These are phyloP conservation scores for Teratosphaeria pseudoeucalypti DNA, from an alignment of 2,329 filamentous ascomycete species.

Conservation along the genomic window DNA sequence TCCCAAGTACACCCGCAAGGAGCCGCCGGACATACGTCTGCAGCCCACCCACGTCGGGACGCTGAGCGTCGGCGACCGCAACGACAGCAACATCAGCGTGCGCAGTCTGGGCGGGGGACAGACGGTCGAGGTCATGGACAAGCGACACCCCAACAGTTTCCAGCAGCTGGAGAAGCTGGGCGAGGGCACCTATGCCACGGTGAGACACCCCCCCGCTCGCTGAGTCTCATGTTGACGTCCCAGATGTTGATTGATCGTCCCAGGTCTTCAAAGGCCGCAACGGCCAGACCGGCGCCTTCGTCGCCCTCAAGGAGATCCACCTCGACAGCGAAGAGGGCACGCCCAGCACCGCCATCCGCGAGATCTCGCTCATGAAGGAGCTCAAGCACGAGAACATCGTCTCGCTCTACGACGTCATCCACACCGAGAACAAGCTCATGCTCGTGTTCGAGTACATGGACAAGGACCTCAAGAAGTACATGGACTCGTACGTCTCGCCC, in stretches of 20 bases:
- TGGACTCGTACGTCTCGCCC: slow-evolving; percentile 51
- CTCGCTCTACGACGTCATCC: slow-evolving; percentile 93
- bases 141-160: slow-evolving; percentile 92
- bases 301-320: slow-evolving; percentile 96
- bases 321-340: slow-evolving; percentile 98
- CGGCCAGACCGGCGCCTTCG: slow-evolving; percentile 89
- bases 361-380: slow-evolving; percentile 99
- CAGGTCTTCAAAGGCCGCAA: slow-evolving; percentile 98
- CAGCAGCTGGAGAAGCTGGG: slow-evolving; percentile 98
- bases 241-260: too few relatives aligned
- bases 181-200: slow-evolving; percentile 96
- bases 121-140: slow-evolving; percentile 59
- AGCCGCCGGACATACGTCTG: slow-evolving; percentile 36
- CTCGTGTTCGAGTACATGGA: slow-evolving; percentile 99
- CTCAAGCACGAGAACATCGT: slow-evolving; percentile 98
- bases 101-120: slow-evolving; percentile 36
- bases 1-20: slow-evolving; percentile 33
- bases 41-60: slow-evolving; percentile 40
- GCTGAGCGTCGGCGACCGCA: slow-evolving; percentile 35
- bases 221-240: too few relatives aligned
- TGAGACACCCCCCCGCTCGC: slow-evolving; percentile 38
- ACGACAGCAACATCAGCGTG: slow-evolving; percentile 43
- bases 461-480: slow-evolving; percentile 95
- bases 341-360: slow-evolving; percentile 90
- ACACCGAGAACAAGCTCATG: slow-evolving; percentile 99